These are phyloP conservation scores for Cyclanthera cordifolia DNA, from an alignment of 306 rosid species.

Conservation along the genomic window DNA sequence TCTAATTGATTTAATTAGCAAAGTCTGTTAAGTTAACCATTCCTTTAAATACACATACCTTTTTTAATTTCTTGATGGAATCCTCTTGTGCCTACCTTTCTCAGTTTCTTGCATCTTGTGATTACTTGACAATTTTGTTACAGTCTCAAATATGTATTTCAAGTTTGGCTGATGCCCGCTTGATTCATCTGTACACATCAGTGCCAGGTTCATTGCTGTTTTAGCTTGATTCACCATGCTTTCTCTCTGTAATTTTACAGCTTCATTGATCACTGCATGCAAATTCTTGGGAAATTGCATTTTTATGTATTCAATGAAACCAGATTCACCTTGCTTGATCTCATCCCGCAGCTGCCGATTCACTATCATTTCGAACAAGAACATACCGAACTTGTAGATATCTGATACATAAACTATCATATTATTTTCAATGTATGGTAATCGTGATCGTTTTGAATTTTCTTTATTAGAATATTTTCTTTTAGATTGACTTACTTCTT, in stretches of 20 bases:
- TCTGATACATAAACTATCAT: slow-evolving; percentile 21
- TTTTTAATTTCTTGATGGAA: slow-evolving; percentile 5
- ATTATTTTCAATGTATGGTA: neutral
- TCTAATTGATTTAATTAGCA: neutral
- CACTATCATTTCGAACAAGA: slow-evolving; percentile 37
- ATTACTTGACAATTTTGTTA: slow-evolving; percentile 24
- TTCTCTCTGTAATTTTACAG: slow-evolving; percentile 27
- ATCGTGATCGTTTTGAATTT: neutral
- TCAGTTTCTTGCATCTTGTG: neutral
- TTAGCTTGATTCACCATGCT: slow-evolving; percentile 26
- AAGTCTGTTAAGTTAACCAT: neutral
- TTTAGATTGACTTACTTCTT: slow-evolving; percentile 31
- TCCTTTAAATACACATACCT: neutral
- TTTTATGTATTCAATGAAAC: slow-evolving; percentile 29
- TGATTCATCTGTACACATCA: slow-evolving; percentile 42
- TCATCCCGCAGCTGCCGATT: slow-evolving; percentile 25
- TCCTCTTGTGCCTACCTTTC: slow-evolving; percentile 1
- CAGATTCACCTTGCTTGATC: slow-evolving; percentile 25
- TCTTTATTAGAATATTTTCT: neutral
- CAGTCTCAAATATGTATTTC: slow-evolving; percentile 19
- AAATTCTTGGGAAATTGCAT: slow-evolving; percentile 31
- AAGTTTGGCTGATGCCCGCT: slow-evolving; percentile 23
- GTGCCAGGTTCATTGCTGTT: slow-evolving; percentile 28
- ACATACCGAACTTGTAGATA: slow-evolving; percentile 40
- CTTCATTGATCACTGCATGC: slow-evolving; percentile 32